These are phyloP conservation scores for Hyparrhenia diplandra DNA, from an alignment of 176 grass and related monocot species.

Conservation along the genomic window DNA sequence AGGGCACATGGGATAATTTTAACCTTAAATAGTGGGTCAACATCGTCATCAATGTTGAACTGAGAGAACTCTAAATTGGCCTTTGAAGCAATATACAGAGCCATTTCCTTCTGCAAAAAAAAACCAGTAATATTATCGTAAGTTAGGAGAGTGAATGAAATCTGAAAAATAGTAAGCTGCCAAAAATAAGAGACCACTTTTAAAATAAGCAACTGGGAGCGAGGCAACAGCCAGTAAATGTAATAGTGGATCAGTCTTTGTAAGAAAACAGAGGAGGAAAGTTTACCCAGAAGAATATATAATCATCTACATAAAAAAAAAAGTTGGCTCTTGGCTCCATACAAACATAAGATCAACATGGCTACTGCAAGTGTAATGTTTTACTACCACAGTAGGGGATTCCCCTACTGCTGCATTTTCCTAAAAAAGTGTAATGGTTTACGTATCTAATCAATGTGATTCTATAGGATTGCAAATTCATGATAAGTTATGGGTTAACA, in stretches of 20 bases:
- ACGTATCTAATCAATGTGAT: not conserved
- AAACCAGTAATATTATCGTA: constrained; percentile 1
- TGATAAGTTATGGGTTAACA: not conserved
- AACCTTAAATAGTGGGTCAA: constrained; percentile 99
- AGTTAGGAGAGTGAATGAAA: constrained; percentile 5
- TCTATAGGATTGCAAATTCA: not conserved
- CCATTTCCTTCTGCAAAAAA: constrained; percentile 91
- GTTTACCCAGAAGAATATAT: constrained; percentile 18
- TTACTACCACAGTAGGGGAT: not conserved
- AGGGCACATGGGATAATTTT: not conserved
- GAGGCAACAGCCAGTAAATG: not conserved
- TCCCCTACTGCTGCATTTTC: not conserved
- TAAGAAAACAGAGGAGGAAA: constrained; percentile 2
- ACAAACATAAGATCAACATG: constrained; percentile 9
- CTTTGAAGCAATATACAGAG: constrained; percentile 96
- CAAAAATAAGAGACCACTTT: not conserved
- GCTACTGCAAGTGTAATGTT: not conserved
- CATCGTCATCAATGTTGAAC: constrained; percentile 96
- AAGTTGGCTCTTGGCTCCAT: not conserved
- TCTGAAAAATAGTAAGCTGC: not conserved
- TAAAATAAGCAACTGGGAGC: constrained; percentile 8
- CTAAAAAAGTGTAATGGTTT: not conserved
- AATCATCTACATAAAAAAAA: not conserved
- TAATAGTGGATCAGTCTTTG: not conserved
- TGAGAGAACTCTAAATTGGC: constrained; percentile 93